Conservation (phyloP, 805 yeast genomes). For the Danielozyma ontarioensis region DNA sequence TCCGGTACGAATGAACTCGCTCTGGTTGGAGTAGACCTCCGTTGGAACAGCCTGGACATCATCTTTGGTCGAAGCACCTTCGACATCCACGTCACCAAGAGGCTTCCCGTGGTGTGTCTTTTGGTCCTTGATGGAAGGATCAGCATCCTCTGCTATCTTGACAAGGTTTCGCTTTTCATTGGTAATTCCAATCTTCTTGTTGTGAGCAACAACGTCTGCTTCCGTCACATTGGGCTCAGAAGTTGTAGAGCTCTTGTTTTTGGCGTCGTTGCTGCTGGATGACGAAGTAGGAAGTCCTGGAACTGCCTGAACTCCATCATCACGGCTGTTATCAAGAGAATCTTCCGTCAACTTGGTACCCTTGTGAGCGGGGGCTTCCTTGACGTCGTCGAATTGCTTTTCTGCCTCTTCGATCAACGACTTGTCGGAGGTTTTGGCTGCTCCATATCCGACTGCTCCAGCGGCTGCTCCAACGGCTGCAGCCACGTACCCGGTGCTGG, state of each 20-base stretch:
- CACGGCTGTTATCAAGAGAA: not conserved
- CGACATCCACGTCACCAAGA: conserved; percentile 2
- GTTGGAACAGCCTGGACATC: conserved; percentile 11
- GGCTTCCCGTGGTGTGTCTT: conserved; percentile 9
- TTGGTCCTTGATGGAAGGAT: conserved; percentile 10
- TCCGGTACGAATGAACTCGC: conserved; percentile 9
- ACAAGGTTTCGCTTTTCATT: conserved; percentile 19
- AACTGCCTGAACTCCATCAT: conserved; percentile 11
- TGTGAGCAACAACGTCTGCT: conserved; percentile 19
- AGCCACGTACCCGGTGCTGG: conserved; percentile 1
- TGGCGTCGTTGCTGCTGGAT: conserved; percentile 1
- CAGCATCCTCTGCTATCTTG: conserved; percentile 22
- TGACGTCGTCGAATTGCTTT: conserved; percentile 10
- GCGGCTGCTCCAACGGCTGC: conserved; percentile 15
- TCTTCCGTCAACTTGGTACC: conserved; percentile 1
- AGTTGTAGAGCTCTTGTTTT: conserved; percentile 1
- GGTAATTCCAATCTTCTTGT: conserved; percentile 20
- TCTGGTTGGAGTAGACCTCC: conserved; percentile 5
- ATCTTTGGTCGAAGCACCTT: not conserved
- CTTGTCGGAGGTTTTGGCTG: conserved; percentile 4
- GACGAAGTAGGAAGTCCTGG: conserved; percentile 10
- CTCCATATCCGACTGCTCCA: conserved; percentile 10
- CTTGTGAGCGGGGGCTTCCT: conserved; percentile 7
- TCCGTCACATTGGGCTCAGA: conserved; percentile 11
- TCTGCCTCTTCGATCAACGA: conserved; percentile 18